Percentiles rank a stretch among this genome's conserved stretches.
Evolutionary conservation across 75 land plant genomes (phyloP).

Genomic region (Picea sitchensis): DNA sequence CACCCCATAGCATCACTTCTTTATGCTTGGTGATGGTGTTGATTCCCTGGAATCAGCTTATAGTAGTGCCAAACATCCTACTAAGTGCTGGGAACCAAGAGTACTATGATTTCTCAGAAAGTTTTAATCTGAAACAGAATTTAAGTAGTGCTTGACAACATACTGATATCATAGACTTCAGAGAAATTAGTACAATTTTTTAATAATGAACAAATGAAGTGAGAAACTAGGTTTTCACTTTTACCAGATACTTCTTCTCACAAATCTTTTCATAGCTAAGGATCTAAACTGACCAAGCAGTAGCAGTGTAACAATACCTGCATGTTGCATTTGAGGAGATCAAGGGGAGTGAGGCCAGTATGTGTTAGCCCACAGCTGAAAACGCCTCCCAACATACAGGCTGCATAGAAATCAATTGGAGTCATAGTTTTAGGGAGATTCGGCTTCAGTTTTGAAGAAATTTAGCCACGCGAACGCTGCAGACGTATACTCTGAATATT

Average conservation of each 20-base stretch:
- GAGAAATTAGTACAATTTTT: background rate
- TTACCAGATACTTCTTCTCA: background rate
- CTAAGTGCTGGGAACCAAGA: too few species aligned
- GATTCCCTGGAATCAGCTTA: background rate
- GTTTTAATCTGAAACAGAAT: too few species aligned
- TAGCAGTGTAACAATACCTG: conserved; percentile 9
- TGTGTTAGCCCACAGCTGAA: conserved; percentile 43
- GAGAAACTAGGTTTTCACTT: background rate
- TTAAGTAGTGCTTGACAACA: too few species aligned
- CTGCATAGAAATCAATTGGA: conserved; percentile 28
- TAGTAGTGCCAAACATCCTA: too few species aligned
- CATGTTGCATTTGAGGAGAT: conserved; percentile 45
- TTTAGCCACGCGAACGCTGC: too few species aligned
- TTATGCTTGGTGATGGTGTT: background rate
- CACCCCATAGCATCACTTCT: background rate
- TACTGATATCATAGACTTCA: too few species aligned
- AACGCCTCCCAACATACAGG: conserved; percentile 33
- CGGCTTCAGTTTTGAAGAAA: too few species aligned
- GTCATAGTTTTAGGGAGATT: conserved; percentile 5
- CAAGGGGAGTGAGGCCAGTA: conserved; percentile 37
- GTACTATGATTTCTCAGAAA: too few species aligned
- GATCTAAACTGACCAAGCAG: background rate
- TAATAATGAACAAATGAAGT: background rate
- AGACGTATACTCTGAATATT: too few species aligned
- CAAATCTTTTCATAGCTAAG: background rate